Percentiles rank a stretch among this genome's conserved stretches.
phyloP scores from a whole-genome alignment of 225 moss, liverwort and hornwort genomes.

The Rhytidiadelphus loreus region DNA sequence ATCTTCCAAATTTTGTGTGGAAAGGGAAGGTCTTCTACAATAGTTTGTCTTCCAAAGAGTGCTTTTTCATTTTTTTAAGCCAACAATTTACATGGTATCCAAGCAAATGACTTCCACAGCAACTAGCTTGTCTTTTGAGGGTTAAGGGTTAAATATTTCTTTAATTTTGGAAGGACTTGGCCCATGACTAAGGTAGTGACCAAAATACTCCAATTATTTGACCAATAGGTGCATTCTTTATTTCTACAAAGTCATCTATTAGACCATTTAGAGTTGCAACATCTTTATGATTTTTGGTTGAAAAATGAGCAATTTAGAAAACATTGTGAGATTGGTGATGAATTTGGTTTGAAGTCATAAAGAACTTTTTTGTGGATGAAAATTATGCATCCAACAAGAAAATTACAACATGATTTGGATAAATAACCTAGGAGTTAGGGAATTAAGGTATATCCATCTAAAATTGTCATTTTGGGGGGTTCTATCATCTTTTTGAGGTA shows the following conservation, averaged over 20 bases:
- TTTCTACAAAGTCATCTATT: background rate
- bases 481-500: background rate
- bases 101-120: too few species aligned
- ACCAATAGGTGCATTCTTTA: background rate
- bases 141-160: too few species aligned
- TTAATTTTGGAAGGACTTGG: background rate
- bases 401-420: background rate
- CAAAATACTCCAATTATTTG: background rate
- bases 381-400: background rate
- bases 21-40: too few species aligned
- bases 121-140: too few species aligned
- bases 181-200: background rate
- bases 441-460: accelerated
- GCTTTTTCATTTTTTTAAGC: too few species aligned
- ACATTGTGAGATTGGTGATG: background rate
- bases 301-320: background rate
- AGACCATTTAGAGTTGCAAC: accelerated
- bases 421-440: background rate
- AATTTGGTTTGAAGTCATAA: background rate
- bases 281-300: background rate
- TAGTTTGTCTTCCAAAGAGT: too few species aligned
- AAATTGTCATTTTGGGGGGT: accelerated
- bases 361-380: background rate
- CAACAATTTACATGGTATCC: too few species aligned
- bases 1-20: too few species aligned